phyloP scores from a whole-genome alignment of 2,329 filamentous ascomycete species.

The Arthrobotrys musiformis region DNA sequence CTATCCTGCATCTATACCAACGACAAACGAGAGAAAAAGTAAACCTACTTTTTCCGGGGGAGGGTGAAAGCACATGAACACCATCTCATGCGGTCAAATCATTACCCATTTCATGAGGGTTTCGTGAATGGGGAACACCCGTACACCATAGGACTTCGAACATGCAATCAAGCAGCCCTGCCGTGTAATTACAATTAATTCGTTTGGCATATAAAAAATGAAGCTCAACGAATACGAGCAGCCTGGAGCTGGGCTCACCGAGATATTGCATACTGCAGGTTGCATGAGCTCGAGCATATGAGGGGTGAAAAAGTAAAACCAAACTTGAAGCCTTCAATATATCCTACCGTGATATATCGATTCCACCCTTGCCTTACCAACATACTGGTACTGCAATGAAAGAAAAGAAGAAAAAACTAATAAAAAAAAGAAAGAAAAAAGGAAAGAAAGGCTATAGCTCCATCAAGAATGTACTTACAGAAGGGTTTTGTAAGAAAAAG shows the following conservation, averaged over 20 bases:
- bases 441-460: background rate
- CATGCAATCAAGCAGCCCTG: conserved; percentile 20
- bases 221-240: conserved; percentile 16
- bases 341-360: background rate
- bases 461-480: background rate
- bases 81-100: conserved; percentile 40
- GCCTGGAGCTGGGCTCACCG: background rate
- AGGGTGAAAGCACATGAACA: conserved; percentile 44
- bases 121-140: background rate
- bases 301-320: no score
- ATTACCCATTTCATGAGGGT: background rate
- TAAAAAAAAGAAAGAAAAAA: background rate
- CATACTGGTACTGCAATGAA: background rate
- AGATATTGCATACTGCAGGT: conserved; percentile 22
- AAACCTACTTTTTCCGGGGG: background rate
- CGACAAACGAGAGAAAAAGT: conserved; percentile 27
- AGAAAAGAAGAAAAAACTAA: background rate
- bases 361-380: background rate
- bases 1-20: conserved; percentile 1
- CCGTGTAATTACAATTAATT: conserved; percentile 28
- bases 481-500: background rate
- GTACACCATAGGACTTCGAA: conserved; percentile 13
- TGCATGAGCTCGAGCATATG: background rate
- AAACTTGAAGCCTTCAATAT: background rate
- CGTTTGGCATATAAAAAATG: background rate